Conservation (phyloP, 2,329 filamentous ascomycete species). For the Drechmeria coniospora region DNA sequence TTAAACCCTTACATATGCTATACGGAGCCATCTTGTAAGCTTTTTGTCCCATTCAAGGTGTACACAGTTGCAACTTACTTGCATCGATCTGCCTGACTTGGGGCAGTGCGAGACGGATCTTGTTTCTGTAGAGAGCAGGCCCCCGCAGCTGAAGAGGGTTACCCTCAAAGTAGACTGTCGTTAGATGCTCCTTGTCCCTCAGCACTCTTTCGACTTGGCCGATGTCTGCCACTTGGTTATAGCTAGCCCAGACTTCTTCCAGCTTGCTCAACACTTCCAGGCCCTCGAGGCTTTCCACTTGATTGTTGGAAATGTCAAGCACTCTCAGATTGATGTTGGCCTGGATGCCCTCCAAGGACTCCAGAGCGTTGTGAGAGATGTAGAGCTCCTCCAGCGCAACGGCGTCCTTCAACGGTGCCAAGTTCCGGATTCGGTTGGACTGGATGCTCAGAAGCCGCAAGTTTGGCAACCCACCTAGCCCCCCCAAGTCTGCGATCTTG, state of each 20-base stretch:
- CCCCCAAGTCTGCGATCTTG: slow-evolving; percentile 74
- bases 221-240: slow-evolving; percentile 70
- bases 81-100: slow-evolving; percentile 91
- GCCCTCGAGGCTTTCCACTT: slow-evolving; percentile 59
- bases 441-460: slow-evolving; percentile 86
- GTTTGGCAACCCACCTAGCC: slow-evolving; percentile 59
- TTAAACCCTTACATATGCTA: slow-evolving; percentile 18
- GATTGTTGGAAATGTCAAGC: slow-evolving; percentile 82
- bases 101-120: slow-evolving; percentile 74
- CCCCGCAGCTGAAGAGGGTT: slow-evolving; percentile 71
- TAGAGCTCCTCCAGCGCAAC: slow-evolving; percentile 81
- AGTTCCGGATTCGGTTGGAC: slow-evolving; percentile 74
- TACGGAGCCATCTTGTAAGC: background rate
- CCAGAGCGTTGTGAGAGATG: slow-evolving; percentile 86
- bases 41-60: background rate
- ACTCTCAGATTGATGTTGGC: slow-evolving; percentile 52
- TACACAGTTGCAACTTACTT: slow-evolving; percentile 47
- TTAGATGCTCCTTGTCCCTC: slow-evolving; percentile 60
- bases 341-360: slow-evolving; percentile 58
- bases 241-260: slow-evolving; percentile 89
- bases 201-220: slow-evolving; percentile 67
- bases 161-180: slow-evolving; percentile 92
- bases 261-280: slow-evolving; percentile 53
- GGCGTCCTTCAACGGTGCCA: slow-evolving; percentile 61
- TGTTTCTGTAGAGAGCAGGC: slow-evolving; percentile 85